Evolutionary conservation across 106 monocot species (phyloP), one percentile per base, ranked within the genome.

Genomic region (Dendrobium officinale): DNA sequence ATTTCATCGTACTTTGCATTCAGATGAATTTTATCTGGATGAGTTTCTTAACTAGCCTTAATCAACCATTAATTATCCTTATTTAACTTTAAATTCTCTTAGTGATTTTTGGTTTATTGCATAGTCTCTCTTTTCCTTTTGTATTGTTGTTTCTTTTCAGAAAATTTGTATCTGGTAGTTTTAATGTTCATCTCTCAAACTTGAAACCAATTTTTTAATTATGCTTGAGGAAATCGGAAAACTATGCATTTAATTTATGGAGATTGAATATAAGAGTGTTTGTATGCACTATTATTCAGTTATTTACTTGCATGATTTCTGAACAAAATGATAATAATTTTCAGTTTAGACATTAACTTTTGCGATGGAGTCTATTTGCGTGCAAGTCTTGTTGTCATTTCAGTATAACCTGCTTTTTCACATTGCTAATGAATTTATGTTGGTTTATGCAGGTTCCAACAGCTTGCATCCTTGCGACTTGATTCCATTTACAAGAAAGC

Each of bases 401-500:
- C 17, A 22, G 64, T 22, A 11, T 72, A 37, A 72, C 72, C 33
- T 73, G 40, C 18, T n/a, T 73, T n/a, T 74, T 44, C 43, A 44
- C 43, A 7, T 44, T 2, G 33, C 61, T 74, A 74, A 20, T 43
- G 5, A 44, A 42, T 16, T 42, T 74, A 20, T 41, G 17, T 74
- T 78, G 26, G 16, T 77, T 78, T 44, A 55, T 87, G 27, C 90
- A 96, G 96, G 90, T 85, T 85, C 87, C 75, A 87, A 86, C 78
- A 92, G 76, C 66, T 79, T 96, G 19, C 92, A 96, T 78, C 93
- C 96, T 43, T 82, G 88, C 85, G 96, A 96, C 88, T 83, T 96
- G 82, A 85, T 92, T 79, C 96, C 96, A 80, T 96, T 96, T 82
- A 92, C 96, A 83, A 90, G 96, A 80, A 92, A 88, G 83, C 93